Base-by-base conservation (phyloP, 164 flowering plant genomes). In the Chloranthus sessilifolius region DNA sequence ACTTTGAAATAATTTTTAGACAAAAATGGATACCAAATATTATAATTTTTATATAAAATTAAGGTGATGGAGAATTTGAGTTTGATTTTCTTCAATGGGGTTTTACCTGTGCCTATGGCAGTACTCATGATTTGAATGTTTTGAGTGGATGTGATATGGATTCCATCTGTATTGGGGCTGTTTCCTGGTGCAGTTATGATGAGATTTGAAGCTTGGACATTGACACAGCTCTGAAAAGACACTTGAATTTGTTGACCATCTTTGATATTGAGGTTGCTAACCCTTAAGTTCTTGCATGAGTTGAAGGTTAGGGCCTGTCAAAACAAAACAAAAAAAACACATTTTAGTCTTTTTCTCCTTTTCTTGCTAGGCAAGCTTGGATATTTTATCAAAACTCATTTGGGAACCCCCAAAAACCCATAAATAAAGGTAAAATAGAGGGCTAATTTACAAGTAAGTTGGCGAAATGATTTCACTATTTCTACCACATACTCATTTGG, bases 161-260 rank as follows among this genome's bases (percentile, higher is more conserved):
- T 83, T 14, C 95, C 95, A 60, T 86, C 95, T 7, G 95, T 86
- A 66, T 86, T 86, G n/a, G 95, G 95, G 57, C 95, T 86, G 0
- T 45, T 17, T 36, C 38, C 75, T 6, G 88, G 88, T 5, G 91
- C 77, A 29, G 43, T 43, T 3, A 86, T 59, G 8, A 24, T 29
- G 25, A 86, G 68, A 57, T 63, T 42, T 3, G 65, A 66, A 40
- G 72, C 91, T 43, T 35, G 14, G 2, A 81, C 88, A 39, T 58
- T 63, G 6, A 23, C 21, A 44, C 89, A 77, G 12, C 45, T 58
- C 28, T 81, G 59, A 33, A 90, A 73, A 0, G 61, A n/a, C 0
- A 82, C 41, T 62, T 87, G 95, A 64, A 90, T 84, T 70, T 84
- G 74, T 41, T 81, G 98, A 6, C 88, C 74, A 66, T 90, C 66